Base-by-base conservation (phyloP, 2,329 filamentous ascomycete species). In the Leptographium procerum region DNA sequence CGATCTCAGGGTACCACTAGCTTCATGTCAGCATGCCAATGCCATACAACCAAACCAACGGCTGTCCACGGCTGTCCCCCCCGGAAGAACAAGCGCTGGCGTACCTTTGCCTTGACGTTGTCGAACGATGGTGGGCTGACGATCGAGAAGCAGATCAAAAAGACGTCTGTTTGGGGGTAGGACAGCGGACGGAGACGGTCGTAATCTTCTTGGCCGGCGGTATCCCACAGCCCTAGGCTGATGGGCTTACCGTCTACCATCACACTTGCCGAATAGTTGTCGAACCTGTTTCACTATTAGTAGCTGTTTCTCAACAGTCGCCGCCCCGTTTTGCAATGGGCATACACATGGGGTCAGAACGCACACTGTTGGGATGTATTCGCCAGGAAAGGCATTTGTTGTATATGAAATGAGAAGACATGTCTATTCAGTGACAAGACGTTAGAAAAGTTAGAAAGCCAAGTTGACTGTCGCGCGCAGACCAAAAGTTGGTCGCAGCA, bases 181-280 rank as follows among this genome's bases (percentile, higher is more conserved):
- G 92, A 97, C 61, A 99, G 84, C 62, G 92, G 92, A 68, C 92
- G 86, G 70, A 97, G 80, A 73, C 92, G 83, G 72, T 97, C 92
- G 77, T 97, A 97, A 81, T 97, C 92, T 77, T 97, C 92, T 78
- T 97, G 94, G 69, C 92, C 92, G 65, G 92, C 92, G 65, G 92
- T 99, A 87, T 99, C 92, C 92, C 94, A 97, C 34, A 99, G 78
- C 65, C 92, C 94, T 67, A 99, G 76, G 74, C 91, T 96, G 76
- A 97, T 96, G 61, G 92, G 92, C 78, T 95, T 95, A 68, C 91
- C 91, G 78, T 97, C 94, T 59, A 97, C 94, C 89, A 96, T 96
- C 58, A 99, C 94, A 78, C 91, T 96, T 64, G 94, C 94, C 43
- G 92, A 96, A 79, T 97, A 97, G 78, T 99, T 99, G 72, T 97